phyloP scores from a whole-genome alignment of 2,329 filamentous ascomycete species.

The Sarocladium strictum region DNA sequence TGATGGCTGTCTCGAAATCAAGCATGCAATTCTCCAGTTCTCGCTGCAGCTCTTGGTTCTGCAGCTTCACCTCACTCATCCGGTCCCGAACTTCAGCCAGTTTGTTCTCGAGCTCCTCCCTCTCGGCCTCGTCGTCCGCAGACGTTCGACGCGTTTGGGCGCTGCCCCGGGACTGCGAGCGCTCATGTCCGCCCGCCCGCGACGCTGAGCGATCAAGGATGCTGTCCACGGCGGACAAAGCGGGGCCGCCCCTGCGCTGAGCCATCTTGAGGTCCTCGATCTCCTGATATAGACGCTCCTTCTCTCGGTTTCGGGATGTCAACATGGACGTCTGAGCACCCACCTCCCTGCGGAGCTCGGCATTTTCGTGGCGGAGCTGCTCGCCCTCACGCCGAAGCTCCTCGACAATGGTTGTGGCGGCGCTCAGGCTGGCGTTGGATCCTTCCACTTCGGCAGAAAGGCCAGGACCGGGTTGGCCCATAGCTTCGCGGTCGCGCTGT shows the following conservation, averaged over 20 bases:
- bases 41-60: conserved; percentile 81
- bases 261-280: conserved; percentile 94
- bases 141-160: conserved; percentile 59
- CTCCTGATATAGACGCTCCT: conserved; percentile 90
- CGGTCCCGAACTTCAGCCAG: conserved; percentile 81
- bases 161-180: conserved; percentile 70
- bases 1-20: conserved; percentile 70
- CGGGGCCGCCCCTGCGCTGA: conserved; percentile 62
- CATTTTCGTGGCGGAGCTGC: conserved; percentile 84
- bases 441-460: conserved; percentile 46
- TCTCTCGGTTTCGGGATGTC: conserved; percentile 90
- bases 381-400: conserved; percentile 65
- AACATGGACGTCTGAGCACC: conserved; percentile 97
- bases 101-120: conserved; percentile 80
- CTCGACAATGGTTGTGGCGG: conserved; percentile 65
- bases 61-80: conserved; percentile 77
- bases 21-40: conserved; percentile 75
- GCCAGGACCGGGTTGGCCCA: conserved; percentile 43
- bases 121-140: conserved; percentile 63
- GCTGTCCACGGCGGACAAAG: conserved; percentile 71
- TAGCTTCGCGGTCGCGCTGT: conserved; percentile 33
- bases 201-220: conserved; percentile 93
- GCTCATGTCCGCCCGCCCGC: conserved; percentile 61
- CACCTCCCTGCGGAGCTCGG: conserved; percentile 84
- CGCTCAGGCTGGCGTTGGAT: conserved; percentile 46